Evolutionary conservation across 331 rosid genomes (phyloP), one percentile per base, ranked within the genome.

Genomic region (Pyracantha coccinea): DNA sequence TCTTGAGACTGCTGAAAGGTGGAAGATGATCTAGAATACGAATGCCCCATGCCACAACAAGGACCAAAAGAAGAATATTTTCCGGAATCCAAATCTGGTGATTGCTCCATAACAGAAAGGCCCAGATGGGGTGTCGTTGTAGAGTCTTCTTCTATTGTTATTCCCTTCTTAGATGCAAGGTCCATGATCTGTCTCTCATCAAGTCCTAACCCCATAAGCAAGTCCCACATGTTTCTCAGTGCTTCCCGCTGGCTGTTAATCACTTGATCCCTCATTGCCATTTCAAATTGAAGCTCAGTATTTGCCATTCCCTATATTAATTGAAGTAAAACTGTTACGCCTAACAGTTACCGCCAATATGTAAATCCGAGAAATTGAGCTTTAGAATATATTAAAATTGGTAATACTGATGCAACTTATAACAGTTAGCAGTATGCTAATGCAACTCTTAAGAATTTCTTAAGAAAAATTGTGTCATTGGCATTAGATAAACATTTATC

Each of bases 181-280:
- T 88, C 85, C 77, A 55, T 57, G 66, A 88, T 79, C 77, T 58
- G 75, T 66, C 88, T 82, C 72, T 86, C 84, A 54, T 86, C 90
- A 62, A 88, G 85, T 35, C 92, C 92, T 61, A 84, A 69, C 28
- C 88, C 88, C 87, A 82, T 75, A 50, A 88, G 88, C 76, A 88
- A 82, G 79, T 86, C 88, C 90, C 88, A 84, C 61, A 84, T 35
- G 75, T 84, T 81, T 69, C 78, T 84, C 60, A 86, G 76, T 13
- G 86, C 68, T 81, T 88, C 89, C 67, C 86, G 74, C 82, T 86
- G 92, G 77, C 82, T 82, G 78, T 80, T 79, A 76, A 88, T 88
- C 60, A 86, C 84, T 84, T 88, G 92, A 73, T 88, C 92, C 81
- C 88, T 86, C 87, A 84, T 84, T 69, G 92, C 90, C 84, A 88